Conservation (phyloP, 2,329 filamentous ascomycete genomes). For the Fonsecaea pedrosoi region DNA sequence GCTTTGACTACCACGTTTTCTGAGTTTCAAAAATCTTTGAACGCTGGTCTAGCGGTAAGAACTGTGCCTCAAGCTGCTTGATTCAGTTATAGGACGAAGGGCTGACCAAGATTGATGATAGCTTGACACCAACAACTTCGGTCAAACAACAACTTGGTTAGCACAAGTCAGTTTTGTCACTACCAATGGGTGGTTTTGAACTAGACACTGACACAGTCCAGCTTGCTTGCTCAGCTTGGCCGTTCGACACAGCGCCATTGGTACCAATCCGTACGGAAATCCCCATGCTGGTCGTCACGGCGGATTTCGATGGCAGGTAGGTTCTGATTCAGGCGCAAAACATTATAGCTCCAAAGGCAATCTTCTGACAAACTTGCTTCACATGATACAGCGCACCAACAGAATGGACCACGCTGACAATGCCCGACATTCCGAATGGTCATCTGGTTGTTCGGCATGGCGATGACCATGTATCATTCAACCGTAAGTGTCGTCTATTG, state of each 20-base stretch:
- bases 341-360: background rate
- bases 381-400: constrained; percentile 12
- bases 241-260: constrained; percentile 7
- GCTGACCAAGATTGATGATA: constrained; percentile 1
- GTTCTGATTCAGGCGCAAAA: background rate
- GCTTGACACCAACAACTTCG: constrained; percentile 12
- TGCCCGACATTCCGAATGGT: background rate
- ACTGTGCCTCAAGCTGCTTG: background rate
- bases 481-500: background rate
- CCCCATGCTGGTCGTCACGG: constrained; percentile 19
- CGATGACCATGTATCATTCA: constrained; percentile 20
- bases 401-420: constrained; percentile 7
- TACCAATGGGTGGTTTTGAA: background rate
- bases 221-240: constrained; percentile 20
- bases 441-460: constrained; percentile 15
- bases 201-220: constrained; percentile 1
- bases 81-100: background rate
- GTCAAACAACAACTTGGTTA: constrained; percentile 2
- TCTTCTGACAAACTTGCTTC: constrained; percentile 3
- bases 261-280: background rate
- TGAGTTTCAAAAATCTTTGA: constrained; percentile 10
- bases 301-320: constrained; percentile 21
- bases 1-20: constrained; percentile 9
- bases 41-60: background rate
- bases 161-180: background rate